Percentiles rank a stretch among this genome's conserved stretches.
Evolutionary conservation across 2,329 filamentous ascomycete genomes (phyloP).

Genomic region (Paecilomyces fulvus): DNA sequence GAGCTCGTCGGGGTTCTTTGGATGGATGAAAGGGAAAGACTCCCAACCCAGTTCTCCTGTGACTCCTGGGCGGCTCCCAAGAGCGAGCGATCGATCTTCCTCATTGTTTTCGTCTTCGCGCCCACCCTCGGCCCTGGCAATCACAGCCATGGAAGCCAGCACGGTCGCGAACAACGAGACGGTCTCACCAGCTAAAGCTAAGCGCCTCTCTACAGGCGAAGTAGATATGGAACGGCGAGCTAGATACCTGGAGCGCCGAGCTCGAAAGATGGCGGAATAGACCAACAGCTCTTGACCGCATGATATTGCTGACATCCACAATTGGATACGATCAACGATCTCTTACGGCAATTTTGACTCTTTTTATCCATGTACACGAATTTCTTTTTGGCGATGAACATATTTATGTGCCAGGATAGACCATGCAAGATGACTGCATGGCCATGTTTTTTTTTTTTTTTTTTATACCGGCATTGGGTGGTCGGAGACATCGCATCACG

Average conservation of each 20-base stretch:
- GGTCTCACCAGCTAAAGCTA: not conserved
- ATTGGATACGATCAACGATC: not conserved
- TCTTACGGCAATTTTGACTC: not conserved
- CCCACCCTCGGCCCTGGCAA: conserved; percentile 2
- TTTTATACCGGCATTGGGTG: not conserved
- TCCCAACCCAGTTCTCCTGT: conserved; percentile 8
- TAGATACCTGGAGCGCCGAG: conserved; percentile 23
- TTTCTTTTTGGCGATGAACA: not conserved
- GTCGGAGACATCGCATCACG: not conserved
- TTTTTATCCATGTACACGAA: not conserved
- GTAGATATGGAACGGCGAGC: conserved; percentile 15
- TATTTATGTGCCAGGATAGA: not conserved
- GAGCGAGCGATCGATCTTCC: not conserved
- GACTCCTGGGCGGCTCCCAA: not conserved
- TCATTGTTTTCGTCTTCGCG: not conserved
- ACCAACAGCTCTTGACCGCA: not conserved
- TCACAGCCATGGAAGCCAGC: conserved; percentile 5
- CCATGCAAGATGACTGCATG: not conserved
- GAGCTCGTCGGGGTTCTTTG: conserved; percentile 28
- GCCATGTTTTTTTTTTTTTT: not conserved
- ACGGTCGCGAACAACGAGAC: not conserved
- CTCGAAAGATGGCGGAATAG: conserved; percentile 7
- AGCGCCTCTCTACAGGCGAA: conserved; percentile 6
- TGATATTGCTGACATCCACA: not conserved
- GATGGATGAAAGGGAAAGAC: conserved; percentile 32